Evolutionary conservation across 805 yeast genomes (phyloP).

Genomic region (Suhomyces sp.): DNA sequence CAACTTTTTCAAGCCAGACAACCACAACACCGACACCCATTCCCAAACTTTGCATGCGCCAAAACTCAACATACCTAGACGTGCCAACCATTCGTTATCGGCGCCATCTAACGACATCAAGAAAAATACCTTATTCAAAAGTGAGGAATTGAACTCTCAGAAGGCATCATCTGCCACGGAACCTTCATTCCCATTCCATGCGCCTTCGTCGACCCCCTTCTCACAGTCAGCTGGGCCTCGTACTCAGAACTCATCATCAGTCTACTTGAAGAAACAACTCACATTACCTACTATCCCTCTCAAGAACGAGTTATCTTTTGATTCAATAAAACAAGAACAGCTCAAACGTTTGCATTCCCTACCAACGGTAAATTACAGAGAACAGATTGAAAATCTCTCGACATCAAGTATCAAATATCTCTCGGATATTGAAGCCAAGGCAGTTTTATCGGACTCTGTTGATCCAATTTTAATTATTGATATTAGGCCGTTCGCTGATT

Average conservation of each 20-base stretch:
- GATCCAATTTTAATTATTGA: conserved; percentile 54
- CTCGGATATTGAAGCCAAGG: conserved; percentile 14
- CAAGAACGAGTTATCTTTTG: conserved; percentile 14
- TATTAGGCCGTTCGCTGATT: conserved; percentile 79
- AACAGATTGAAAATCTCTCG: conserved; percentile 23
- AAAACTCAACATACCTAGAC: conserved; percentile 14
- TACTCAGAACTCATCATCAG: not conserved
- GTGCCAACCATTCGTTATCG: conserved; percentile 9
- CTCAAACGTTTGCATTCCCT: conserved; percentile 20
- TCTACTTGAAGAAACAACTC: conserved; percentile 15
- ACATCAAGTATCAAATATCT: conserved; percentile 17
- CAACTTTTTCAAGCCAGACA: too few species aligned
- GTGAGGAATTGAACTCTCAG: conserved; percentile 3
- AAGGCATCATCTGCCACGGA: conserved; percentile 22
- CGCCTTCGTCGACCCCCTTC: too few species aligned
- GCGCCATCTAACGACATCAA: conserved; percentile 5
- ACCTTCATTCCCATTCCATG: conserved; percentile 16
- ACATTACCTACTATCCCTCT: conserved; percentile 22
- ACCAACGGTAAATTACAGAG: conserved; percentile 20
- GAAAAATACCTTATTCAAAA: conserved; percentile 4
- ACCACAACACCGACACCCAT: too few species aligned
- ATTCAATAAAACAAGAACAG: conserved; percentile 23
- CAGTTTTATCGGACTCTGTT: conserved; percentile 9
- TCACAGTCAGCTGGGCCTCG: too few species aligned
- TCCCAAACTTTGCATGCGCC: too few species aligned